A percentile compares a stretch with the other conserved stretches of the same genome.
phyloP scores from a whole-genome alignment of 2,329 filamentous ascomycete genomes.

The Pyricularia pennisetigena region DNA sequence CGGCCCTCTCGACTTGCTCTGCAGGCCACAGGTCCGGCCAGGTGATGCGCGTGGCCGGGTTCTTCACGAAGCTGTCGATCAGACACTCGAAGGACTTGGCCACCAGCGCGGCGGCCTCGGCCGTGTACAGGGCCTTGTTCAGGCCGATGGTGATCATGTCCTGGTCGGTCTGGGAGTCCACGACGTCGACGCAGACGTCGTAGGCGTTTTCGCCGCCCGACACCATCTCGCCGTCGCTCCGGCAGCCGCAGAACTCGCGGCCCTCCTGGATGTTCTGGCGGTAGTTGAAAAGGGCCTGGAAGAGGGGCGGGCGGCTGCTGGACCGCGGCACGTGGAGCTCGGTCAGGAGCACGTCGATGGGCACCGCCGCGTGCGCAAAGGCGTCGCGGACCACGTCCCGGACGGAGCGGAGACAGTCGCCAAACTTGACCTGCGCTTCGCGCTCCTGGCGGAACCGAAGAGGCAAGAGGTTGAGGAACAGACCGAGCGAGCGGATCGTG shows the following conservation, averaged over 20 bases:
- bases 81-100: conserved; percentile 11
- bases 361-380: conserved; percentile 30
- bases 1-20: background rate
- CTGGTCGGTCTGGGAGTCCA: conserved; percentile 16
- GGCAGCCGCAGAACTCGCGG: conserved; percentile 10
- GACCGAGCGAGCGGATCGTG: conserved; percentile 20
- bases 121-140: conserved; percentile 22
- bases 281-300: conserved; percentile 32
- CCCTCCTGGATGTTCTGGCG: conserved; percentile 13
- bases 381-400: conserved; percentile 21
- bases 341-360: conserved; percentile 37
- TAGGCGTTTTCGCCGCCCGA: conserved; percentile 14
- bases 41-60: background rate
- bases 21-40: background rate
- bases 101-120: conserved; percentile 15
- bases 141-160: conserved; percentile 13
- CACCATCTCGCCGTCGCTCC: conserved; percentile 11
- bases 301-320: conserved; percentile 29
- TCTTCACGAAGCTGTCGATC: background rate
- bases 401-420: conserved; percentile 16
- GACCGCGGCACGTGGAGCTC: conserved; percentile 30
- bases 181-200: conserved; percentile 25
- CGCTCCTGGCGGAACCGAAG: conserved; percentile 22
- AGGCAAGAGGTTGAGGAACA: conserved; percentile 28
- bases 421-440: conserved; percentile 9